These are phyloP conservation scores for Candida caryicola DNA, from an alignment of 805 yeast species.

Conservation along the genomic window DNA sequence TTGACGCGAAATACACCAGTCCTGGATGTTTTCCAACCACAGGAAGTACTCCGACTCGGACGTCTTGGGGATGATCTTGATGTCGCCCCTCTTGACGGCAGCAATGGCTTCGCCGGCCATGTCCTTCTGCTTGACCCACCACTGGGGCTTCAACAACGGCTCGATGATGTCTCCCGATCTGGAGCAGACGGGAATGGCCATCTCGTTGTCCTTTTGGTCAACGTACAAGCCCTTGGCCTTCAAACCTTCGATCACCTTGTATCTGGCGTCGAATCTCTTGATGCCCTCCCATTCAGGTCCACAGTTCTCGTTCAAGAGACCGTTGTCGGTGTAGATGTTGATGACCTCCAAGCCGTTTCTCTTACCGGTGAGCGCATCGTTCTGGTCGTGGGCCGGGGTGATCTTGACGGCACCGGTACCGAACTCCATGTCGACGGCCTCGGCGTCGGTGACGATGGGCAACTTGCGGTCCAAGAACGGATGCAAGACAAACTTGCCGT, in stretches of 20 bases:
- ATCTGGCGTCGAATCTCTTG: conserved; percentile 93
- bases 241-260: conserved; percentile 74
- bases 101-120: conserved; percentile 86
- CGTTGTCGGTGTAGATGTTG: conserved; percentile 90
- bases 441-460: conserved; percentile 86
- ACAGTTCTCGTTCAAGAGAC: conserved; percentile 84
- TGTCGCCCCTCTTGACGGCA: conserved; percentile 79
- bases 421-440: conserved; percentile 97
- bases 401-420: conserved; percentile 99
- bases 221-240: conserved; percentile 70
- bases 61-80: conserved; percentile 79
- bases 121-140: conserved; percentile 94
- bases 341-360: conserved; percentile 86
- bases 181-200: conserved; percentile 91
- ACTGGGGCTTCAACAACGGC: conserved; percentile 96
- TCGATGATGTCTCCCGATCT: conserved; percentile 97
- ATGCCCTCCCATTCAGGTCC: conserved; percentile 84
- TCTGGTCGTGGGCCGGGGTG: conserved; percentile 97
- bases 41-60: conserved; percentile 92
- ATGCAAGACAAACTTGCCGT: conserved; percentile 87
- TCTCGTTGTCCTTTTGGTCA: conserved; percentile 90
- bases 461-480: conserved; percentile 83
- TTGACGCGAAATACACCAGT: conserved; percentile 98
- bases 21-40: conserved; percentile 95
- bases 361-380: conserved; percentile 95